phyloP scores from a whole-genome alignment of 106 monocot genomes.

The Narthecium ossifragum region DNA sequence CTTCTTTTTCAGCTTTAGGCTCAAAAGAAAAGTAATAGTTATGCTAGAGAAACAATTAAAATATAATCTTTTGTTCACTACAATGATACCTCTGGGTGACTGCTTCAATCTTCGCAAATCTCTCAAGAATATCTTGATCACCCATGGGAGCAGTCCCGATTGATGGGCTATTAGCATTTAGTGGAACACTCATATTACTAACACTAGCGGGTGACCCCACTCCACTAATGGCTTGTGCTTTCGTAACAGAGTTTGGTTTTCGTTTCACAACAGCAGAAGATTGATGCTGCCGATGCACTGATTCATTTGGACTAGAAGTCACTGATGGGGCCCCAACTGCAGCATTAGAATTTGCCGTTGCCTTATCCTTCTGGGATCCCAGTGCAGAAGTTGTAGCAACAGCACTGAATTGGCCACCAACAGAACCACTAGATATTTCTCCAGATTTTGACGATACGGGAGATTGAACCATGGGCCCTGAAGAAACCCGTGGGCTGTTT shows the following conservation, averaged over 20 bases:
- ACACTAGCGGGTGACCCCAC: slow-evolving; percentile 96
- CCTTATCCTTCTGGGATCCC: slow-evolving; percentile 61
- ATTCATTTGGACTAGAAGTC: slow-evolving; percentile 66
- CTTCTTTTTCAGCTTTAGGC: too few relatives aligned
- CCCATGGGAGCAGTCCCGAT: slow-evolving; percentile 40
- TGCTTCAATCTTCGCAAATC: slow-evolving; percentile 59
- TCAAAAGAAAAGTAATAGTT: too few relatives aligned
- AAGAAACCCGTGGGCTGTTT: slow-evolving; percentile 69
- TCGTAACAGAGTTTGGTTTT: slow-evolving; percentile 62
- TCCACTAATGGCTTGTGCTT: slow-evolving; percentile 61
- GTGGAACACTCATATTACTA: slow-evolving; percentile 49
- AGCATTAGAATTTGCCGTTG: slow-evolving; percentile 43
- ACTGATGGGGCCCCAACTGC: slow-evolving; percentile 43
- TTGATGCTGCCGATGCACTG: slow-evolving; percentile 48
- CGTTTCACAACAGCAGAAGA: slow-evolving; percentile 30
- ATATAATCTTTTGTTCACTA: too few relatives aligned
- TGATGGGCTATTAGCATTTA: slow-evolving; percentile 70
- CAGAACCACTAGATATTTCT: slow-evolving; percentile 73
- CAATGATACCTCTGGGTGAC: slow-evolving; percentile 51
- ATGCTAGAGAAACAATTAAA: too few relatives aligned
- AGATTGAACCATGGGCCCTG: slow-evolving; percentile 75
- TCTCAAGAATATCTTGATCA: slow-evolving; percentile 65
- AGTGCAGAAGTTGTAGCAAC: slow-evolving; percentile 39
- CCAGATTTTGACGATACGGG: slow-evolving; percentile 87
- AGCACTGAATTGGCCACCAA: slow-evolving; percentile 52